These are phyloP conservation scores for Candida tibetensis DNA, from an alignment of 805 yeast species.

Conservation along the genomic window DNA sequence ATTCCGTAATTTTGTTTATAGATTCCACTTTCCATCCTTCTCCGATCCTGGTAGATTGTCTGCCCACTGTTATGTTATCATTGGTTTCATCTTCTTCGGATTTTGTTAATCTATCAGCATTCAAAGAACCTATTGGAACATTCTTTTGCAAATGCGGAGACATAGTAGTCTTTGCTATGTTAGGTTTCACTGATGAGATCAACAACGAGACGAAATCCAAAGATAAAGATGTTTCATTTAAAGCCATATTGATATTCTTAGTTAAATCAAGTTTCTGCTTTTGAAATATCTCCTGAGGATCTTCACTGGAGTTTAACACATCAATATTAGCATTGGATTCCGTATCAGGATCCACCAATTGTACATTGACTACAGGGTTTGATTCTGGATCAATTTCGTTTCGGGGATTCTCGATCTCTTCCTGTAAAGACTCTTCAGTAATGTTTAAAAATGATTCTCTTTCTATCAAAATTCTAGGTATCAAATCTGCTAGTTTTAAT, in stretches of 20 bases:
- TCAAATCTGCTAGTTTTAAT: constrained; percentile 50
- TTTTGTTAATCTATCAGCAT: constrained; percentile 40
- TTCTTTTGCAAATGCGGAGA: constrained; percentile 76
- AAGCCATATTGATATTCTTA: constrained; percentile 57
- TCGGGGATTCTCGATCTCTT: constrained; percentile 39
- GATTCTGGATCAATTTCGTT: constrained; percentile 4
- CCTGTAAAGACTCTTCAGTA: constrained; percentile 51
- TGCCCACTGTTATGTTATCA: constrained; percentile 18
- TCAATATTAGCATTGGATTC: not conserved
- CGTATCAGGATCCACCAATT: not conserved
- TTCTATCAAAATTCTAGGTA: constrained; percentile 58
- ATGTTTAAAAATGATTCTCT: constrained; percentile 57
- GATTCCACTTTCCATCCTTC: constrained; percentile 86
- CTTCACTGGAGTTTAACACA: constrained; percentile 11
- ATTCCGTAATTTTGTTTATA: constrained; percentile 50
- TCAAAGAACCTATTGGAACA: constrained; percentile 73
- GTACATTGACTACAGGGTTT: not conserved
- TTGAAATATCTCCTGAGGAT: constrained; percentile 41
- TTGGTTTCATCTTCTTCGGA: constrained; percentile 18
- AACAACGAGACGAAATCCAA: constrained; percentile 84
- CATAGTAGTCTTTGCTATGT: constrained; percentile 83
- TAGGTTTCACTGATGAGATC: constrained; percentile 77
- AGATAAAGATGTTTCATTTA: constrained; percentile 85
- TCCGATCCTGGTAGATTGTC: constrained; percentile 42
- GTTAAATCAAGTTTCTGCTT: constrained; percentile 53